These are phyloP conservation scores for Kitagawia praeruptora DNA, from an alignment of 129 eudicot genomes.

Conservation along the genomic window DNA sequence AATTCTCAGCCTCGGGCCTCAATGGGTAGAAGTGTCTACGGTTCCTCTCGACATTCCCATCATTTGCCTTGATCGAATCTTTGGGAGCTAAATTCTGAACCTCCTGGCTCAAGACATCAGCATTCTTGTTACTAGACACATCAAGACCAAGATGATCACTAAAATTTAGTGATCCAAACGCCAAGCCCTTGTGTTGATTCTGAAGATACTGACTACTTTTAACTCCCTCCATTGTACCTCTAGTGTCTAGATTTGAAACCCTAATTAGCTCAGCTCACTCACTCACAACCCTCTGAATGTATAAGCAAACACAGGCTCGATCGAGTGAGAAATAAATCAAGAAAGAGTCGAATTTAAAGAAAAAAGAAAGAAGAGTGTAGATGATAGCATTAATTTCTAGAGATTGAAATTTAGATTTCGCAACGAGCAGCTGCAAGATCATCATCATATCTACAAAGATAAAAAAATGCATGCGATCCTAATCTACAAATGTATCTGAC, in stretches of 20 bases:
- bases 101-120: too few relatives aligned
- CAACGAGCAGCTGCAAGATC: background rate
- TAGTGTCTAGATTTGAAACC: too few relatives aligned
- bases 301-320: background rate
- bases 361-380: background rate
- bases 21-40: conserved; percentile 45
- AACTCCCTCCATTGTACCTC: background rate
- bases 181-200: background rate
- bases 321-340: background rate
- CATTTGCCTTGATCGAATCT: too few relatives aligned
- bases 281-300: background rate
- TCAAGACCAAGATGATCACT: background rate
- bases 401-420: background rate
- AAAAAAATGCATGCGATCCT: too few relatives aligned
- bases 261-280: background rate
- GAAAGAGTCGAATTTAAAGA: too few relatives aligned
- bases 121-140: background rate
- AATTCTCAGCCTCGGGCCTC: conserved; percentile 76
- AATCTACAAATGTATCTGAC: too few relatives aligned
- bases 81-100: too few relatives aligned
- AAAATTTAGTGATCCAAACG: background rate
- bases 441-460: background rate
- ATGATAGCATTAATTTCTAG: too few relatives aligned
- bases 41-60: conserved; percentile 7
- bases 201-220: background rate